phyloP scores from a whole-genome alignment of 148 eudicot species.

The Pouteria glomerata region DNA sequence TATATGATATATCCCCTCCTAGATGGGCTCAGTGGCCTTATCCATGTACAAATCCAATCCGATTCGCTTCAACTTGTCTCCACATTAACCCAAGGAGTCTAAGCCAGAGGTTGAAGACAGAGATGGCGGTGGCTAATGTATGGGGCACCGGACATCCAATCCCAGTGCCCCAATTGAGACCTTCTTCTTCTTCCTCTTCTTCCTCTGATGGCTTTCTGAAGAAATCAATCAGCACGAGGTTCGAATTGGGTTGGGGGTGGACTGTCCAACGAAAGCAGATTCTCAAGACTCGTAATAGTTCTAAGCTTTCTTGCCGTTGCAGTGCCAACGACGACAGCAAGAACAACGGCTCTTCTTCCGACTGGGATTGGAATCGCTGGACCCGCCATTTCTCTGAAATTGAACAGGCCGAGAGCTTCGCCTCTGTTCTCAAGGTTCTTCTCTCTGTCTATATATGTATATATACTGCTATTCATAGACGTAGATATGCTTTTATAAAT shows the following conservation, averaged over 20 bases:
- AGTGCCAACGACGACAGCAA: not conserved
- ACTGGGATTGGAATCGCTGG: slow-evolving; percentile 79
- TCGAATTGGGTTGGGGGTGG: not conserved
- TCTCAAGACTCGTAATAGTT: slow-evolving; percentile 8
- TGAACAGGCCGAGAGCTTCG: slow-evolving; percentile 60
- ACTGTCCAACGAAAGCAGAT: slow-evolving; percentile 6
- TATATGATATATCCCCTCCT: too few relatives aligned
- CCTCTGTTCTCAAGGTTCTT: slow-evolving; percentile 61
- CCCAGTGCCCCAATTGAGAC: slow-evolving; percentile 26
- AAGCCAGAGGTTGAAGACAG: not conserved
- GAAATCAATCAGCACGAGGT: slow-evolving; percentile 4
- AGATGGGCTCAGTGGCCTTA: too few relatives aligned
- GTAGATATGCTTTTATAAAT: not conserved
- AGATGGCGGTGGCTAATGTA: slow-evolving; percentile 42
- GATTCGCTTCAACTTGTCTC: too few relatives aligned
- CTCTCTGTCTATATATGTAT: not conserved
- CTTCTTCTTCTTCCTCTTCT: slow-evolving; percentile 9
- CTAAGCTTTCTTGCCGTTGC: slow-evolving; percentile 31
- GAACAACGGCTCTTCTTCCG: slow-evolving; percentile 13
- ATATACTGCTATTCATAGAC: not conserved
- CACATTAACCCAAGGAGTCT: too few relatives aligned
- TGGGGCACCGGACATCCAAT: slow-evolving; percentile 32
- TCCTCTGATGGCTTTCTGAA: slow-evolving; percentile 7
- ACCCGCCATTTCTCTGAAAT: slow-evolving; percentile 53
- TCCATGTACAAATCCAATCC: too few relatives aligned